phyloP scores from a whole-genome alignment of 345 rosid species.

The Hypericum androsaemum region DNA sequence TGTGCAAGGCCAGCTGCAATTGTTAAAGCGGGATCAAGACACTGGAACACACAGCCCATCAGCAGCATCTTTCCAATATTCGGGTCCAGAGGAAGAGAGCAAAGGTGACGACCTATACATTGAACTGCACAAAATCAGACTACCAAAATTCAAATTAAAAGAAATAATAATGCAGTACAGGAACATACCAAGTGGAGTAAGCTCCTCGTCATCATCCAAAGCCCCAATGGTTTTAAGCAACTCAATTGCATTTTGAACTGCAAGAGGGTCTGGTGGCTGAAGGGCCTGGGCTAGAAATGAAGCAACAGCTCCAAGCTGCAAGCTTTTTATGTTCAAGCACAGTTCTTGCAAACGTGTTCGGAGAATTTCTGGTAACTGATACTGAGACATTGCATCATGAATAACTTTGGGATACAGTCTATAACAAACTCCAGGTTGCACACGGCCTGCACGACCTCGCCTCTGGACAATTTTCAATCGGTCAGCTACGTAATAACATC shows the following conservation, averaged over 20 bases:
- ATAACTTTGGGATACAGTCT: constrained; percentile 80
- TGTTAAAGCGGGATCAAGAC: constrained; percentile 89
- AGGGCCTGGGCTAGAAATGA: constrained; percentile 88
- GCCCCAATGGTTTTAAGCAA: constrained; percentile 92
- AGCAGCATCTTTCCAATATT: constrained; percentile 96
- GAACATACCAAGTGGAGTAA: constrained; percentile 79
- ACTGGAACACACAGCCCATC: constrained; percentile 85
- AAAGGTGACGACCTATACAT: constrained; percentile 71
- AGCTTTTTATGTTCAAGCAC: constrained; percentile 79
- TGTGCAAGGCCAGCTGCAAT: constrained; percentile 89
- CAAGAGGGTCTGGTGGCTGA: constrained; percentile 89
- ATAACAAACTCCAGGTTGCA: constrained; percentile 91
- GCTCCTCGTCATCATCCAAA: constrained; percentile 72
- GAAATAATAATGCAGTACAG: constrained; percentile 6
- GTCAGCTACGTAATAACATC: constrained; percentile 7
- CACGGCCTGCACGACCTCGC: constrained; percentile 98
- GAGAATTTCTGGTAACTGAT: constrained; percentile 88
- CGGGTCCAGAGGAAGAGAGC: constrained; percentile 77
- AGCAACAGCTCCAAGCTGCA: constrained; percentile 83
- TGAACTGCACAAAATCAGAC: constrained; percentile 9
- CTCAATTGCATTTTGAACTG: constrained; percentile 93
- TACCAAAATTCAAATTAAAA: constrained; percentile 1
- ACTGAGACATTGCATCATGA: constrained; percentile 64
- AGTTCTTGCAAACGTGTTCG: constrained; percentile 92
- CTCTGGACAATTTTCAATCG: constrained; percentile 37